phyloP scores from a whole-genome alignment of 805 yeast species.

The Cyberlindnera mrakii region DNA sequence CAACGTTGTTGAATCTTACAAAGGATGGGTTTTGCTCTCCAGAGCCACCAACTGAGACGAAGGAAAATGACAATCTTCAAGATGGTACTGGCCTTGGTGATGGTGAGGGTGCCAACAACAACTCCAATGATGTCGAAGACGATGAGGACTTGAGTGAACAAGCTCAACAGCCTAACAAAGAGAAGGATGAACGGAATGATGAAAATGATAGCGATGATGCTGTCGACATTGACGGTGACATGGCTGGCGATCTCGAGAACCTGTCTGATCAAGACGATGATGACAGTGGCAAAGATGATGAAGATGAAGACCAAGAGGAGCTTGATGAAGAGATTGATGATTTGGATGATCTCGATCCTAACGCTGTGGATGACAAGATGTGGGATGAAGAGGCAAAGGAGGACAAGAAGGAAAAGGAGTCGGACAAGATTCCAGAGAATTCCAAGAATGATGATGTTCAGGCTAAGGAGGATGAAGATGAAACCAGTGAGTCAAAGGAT shows the following conservation, averaged over 20 bases:
- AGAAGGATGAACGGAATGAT: slow-evolving; percentile 57
- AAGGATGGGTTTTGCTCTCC: slow-evolving; percentile 92
- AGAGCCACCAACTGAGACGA: slow-evolving; percentile 59
- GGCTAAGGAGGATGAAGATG: slow-evolving; percentile 33
- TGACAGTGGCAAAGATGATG: slow-evolving; percentile 43
- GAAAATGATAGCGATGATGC: slow-evolving; percentile 83
- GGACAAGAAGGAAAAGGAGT: slow-evolving; percentile 72
- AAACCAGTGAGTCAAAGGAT: slow-evolving; percentile 15
- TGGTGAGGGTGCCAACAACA: slow-evolving; percentile 80
- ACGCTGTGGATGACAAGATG: slow-evolving; percentile 94
- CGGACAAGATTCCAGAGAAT: slow-evolving; percentile 62
- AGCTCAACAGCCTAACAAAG: slow-evolving; percentile 69
- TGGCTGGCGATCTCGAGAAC: slow-evolving; percentile 91
- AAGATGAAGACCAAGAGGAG: slow-evolving; percentile 62
- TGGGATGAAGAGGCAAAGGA: slow-evolving; percentile 91
- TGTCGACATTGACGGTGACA: slow-evolving; percentile 90
- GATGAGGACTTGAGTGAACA: slow-evolving; percentile 78
- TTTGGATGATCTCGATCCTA: slow-evolving; percentile 84
- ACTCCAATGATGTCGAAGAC: slow-evolving; percentile 81
- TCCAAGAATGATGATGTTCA: slow-evolving; percentile 40
- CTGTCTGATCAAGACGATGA: slow-evolving; percentile 60
- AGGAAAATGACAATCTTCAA: slow-evolving; percentile 58
- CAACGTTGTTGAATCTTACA: slow-evolving; percentile 53
- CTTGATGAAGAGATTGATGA: slow-evolving; percentile 87
- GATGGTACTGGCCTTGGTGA: slow-evolving; percentile 94